Conservation (phyloP, 1,139 yeast genomes). For the Saccharomycopsis crataegensis region DNA sequence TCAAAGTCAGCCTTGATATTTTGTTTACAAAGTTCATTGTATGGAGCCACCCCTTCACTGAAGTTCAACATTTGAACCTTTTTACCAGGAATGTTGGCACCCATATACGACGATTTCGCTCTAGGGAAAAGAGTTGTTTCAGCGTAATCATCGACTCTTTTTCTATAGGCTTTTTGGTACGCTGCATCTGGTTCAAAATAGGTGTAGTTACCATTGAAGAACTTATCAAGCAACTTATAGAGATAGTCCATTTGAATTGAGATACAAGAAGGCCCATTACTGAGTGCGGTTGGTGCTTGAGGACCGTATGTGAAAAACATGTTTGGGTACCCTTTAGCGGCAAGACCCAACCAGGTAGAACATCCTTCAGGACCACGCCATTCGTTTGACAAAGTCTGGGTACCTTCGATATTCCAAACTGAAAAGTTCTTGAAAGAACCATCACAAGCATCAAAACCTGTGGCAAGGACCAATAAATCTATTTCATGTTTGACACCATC, state of each 20-base stretch:
- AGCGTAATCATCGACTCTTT: constrained; percentile 17
- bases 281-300: constrained; percentile 28
- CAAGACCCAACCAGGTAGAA: constrained; percentile 25
- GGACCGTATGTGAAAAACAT: constrained; percentile 29
- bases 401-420: constrained; percentile 13
- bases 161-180: constrained; percentile 20
- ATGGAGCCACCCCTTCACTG: constrained; percentile 24
- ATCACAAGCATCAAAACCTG: constrained; percentile 27
- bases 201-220: constrained; percentile 11
- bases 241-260: constrained; percentile 25
- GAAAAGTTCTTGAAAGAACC: constrained; percentile 28
- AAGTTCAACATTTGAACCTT: constrained; percentile 25
- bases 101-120: constrained; percentile 26
- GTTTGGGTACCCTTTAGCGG: constrained; percentile 26
- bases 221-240: constrained; percentile 20
- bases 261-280: constrained; percentile 27
- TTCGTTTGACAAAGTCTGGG: constrained; percentile 21
- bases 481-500: constrained; percentile 23
- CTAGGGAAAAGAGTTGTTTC: constrained; percentile 21
- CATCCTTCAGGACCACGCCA: constrained; percentile 24
- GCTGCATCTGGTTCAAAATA: constrained; percentile 21
- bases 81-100: constrained; percentile 27
- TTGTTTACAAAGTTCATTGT: constrained; percentile 17
- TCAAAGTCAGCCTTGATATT: constrained; percentile 15
- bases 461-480: constrained; percentile 27